Conservation (phyloP, 2,329 filamentous ascomycete genomes). For the Cryphonectria nitschkei region DNA sequence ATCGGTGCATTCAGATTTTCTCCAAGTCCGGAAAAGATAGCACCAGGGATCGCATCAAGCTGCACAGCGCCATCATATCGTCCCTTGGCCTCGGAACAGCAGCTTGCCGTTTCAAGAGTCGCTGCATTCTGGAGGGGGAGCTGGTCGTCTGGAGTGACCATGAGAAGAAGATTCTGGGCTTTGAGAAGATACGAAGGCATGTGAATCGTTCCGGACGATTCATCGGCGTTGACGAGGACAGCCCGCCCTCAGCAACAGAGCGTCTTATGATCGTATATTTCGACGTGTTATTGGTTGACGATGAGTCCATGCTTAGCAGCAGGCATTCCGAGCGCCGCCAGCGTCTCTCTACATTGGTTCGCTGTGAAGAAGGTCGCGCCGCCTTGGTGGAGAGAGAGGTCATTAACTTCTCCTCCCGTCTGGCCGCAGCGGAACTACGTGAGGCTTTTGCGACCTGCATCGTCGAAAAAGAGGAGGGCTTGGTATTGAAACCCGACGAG, state of each 20-base stretch:
- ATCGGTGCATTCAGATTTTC: constrained; percentile 73
- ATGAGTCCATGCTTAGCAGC: constrained; percentile 52
- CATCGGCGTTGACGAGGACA: constrained; percentile 70
- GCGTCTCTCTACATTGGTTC: constrained; percentile 59
- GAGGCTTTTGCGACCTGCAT: constrained; percentile 71
- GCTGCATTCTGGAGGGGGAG: constrained; percentile 84
- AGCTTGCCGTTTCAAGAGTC: constrained; percentile 61
- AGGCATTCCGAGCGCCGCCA: constrained; percentile 64
- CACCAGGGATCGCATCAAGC: constrained; percentile 65
- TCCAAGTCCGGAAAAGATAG: constrained; percentile 93
- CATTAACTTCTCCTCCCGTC: constrained; percentile 64
- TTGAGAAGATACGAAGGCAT: constrained; percentile 83
- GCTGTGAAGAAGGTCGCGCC: constrained; percentile 61
- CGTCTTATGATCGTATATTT: constrained; percentile 67
- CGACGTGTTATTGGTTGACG: constrained; percentile 59
- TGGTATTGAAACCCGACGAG: constrained; percentile 79
- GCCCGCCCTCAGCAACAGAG: constrained; percentile 57
- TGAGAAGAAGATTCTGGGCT: constrained; percentile 68
- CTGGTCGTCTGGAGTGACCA: constrained; percentile 76
- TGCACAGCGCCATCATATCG: constrained; percentile 58
- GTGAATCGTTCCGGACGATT: constrained; percentile 73
- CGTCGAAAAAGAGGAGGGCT: constrained; percentile 70
- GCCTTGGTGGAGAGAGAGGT: constrained; percentile 68
- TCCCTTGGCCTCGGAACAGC: constrained; percentile 65
- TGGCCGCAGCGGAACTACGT: constrained; percentile 59